Evolutionary conservation across 768 basidiomycete genomes (phyloP), one percentile per base, ranked within the genome.

Genomic region (Tylopilus cervinicoccineus): DNA sequence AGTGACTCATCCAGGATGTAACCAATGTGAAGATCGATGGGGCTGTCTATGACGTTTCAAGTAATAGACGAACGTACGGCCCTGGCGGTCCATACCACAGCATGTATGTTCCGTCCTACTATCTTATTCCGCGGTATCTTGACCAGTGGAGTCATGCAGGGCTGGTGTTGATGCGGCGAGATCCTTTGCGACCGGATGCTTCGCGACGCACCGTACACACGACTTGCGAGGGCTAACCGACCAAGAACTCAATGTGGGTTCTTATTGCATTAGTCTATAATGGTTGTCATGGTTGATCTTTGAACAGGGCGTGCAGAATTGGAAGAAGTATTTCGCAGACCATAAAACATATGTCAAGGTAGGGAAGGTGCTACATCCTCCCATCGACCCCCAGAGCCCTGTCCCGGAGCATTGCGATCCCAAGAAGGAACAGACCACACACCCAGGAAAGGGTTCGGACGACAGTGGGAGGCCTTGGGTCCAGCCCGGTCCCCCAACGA

Each of bases 101-200:
- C 61, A 75, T 88, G 86, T 85, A 62, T 64, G 57, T 66, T 43
- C 38, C 20, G n/a, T 47, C 37, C 36, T 36, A n/a, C 34, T 29
- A 3, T 46, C 20, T 42, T 37, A 2, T 40, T 55, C 53, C 51
- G 54, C 59, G 54, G 59, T 47, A 49, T 62, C 47, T 52, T 47
- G 58, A 64, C 55, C 44, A 38, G 59, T 48, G 43, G 52, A 46
- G 53, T 48, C 52, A 31, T 59, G 76, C 55, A 78, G 88, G 69
- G 84, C 90, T 54, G 93, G 94, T 12, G 68, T 77, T 44, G 93
- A 97, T 66, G 92, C 90, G n/a, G 88, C 90, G 23, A 75, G 94
- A 56, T 87, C 93, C 0, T 98, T 92, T 67, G 90, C 80, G 38
- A 98, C 94, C 3, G 93, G 93, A 10, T 98, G 94, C 65, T 96